Percentiles rank a stretch among this genome's conserved stretches.
These are phyloP conservation scores for Petunia secreta DNA, from an alignment of 257 asterid species.

Conservation along the genomic window DNA sequence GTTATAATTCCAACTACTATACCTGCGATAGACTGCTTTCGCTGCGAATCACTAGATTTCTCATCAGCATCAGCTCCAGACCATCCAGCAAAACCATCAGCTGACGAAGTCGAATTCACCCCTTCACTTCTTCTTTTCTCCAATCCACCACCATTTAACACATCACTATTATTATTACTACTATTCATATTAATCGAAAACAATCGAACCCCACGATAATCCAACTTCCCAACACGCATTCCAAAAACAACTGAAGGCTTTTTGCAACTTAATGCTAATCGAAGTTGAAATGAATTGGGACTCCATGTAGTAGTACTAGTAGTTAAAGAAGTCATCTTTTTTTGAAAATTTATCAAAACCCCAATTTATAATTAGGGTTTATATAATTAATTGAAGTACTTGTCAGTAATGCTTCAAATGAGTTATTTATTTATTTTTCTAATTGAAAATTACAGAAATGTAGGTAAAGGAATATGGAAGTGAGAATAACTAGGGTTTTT, in stretches of 20 bases:
- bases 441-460: background rate
- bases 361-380: slow-evolving; percentile 24
- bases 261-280: slow-evolving; percentile 62
- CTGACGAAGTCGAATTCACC: slow-evolving; percentile 52
- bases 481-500: background rate
- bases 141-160: slow-evolving; percentile 48
- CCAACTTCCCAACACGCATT: slow-evolving; percentile 49
- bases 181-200: slow-evolving; percentile 47
- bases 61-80: slow-evolving; percentile 53
- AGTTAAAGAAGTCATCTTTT: slow-evolving; percentile 60
- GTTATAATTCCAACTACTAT: slow-evolving; percentile 32
- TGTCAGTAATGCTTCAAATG: background rate
- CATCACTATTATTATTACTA: slow-evolving; percentile 38
- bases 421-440: too few relatives aligned
- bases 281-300: slow-evolving; percentile 89
- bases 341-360: background rate
- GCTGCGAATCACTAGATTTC: slow-evolving; percentile 44
- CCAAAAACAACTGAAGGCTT: slow-evolving; percentile 40
- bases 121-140: slow-evolving; percentile 46
- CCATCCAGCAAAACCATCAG: slow-evolving; percentile 81
- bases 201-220: slow-evolving; percentile 50
- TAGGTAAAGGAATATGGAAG: too few relatives aligned
- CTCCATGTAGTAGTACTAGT: slow-evolving; percentile 56
- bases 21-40: slow-evolving; percentile 62
- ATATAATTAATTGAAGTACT: background rate